Conservation (phyloP, 352 stramenopile genomes). For the Phytophthora uliginosa region DNA sequence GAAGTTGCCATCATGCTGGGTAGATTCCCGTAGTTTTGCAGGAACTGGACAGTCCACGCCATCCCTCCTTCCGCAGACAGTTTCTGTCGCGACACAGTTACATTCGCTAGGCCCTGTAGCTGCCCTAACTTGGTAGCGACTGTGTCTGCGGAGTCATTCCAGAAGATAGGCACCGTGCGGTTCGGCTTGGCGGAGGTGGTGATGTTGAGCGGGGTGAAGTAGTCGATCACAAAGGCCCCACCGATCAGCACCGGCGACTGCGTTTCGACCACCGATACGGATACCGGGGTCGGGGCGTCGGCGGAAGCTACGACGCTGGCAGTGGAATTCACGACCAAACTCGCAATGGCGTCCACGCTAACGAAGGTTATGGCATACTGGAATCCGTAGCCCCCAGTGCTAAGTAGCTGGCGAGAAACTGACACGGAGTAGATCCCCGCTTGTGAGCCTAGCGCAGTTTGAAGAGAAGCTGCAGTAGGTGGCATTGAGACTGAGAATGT, state of each 20-base stretch:
- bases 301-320: slow-evolving; percentile 22
- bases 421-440: slow-evolving; percentile 47
- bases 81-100: slow-evolving; percentile 44
- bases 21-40: slow-evolving; percentile 71
- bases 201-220: slow-evolving; percentile 56
- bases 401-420: slow-evolving; percentile 26
- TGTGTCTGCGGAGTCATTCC: slow-evolving; percentile 52
- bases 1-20: slow-evolving; percentile 40
- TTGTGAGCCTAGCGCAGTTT: slow-evolving; percentile 45
- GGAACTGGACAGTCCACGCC: slow-evolving; percentile 76
- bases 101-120: slow-evolving; percentile 66
- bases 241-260: slow-evolving; percentile 54
- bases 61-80: slow-evolving; percentile 67
- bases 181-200: slow-evolving; percentile 34
- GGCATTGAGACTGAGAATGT: slow-evolving; percentile 28
- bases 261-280: slow-evolving; percentile 29
- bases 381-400: slow-evolving; percentile 44
- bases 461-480: slow-evolving; percentile 31
- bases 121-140: slow-evolving; percentile 45
- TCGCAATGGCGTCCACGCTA: slow-evolving; percentile 56
- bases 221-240: slow-evolving; percentile 62
- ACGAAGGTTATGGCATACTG: slow-evolving; percentile 66
- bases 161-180: slow-evolving; percentile 44
- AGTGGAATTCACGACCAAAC: slow-evolving; percentile 33
- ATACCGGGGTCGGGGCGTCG: slow-evolving; percentile 14